phyloP scores from a whole-genome alignment of 768 basidiomycete genomes.

The Lentinula aciculospora region DNA sequence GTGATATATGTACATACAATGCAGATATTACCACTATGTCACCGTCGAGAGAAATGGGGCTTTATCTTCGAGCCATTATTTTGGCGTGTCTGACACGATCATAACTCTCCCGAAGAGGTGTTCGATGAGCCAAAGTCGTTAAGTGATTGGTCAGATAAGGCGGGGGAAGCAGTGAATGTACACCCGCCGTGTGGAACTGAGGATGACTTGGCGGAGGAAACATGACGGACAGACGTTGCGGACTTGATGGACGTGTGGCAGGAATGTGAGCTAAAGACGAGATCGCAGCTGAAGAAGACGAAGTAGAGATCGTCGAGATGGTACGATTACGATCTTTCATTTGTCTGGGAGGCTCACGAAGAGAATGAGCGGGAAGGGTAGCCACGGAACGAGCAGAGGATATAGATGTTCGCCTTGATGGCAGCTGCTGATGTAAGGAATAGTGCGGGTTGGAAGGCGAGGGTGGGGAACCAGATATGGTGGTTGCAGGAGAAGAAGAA shows the following conservation, averaged over 20 bases:
- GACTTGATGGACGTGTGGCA: constrained; percentile 23
- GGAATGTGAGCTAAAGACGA: constrained; percentile 55
- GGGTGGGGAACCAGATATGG: constrained; percentile 18
- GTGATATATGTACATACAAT: neutral
- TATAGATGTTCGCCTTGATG: constrained; percentile 45
- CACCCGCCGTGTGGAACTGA: constrained; percentile 12
- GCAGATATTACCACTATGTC: neutral
- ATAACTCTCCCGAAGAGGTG: constrained; percentile 64
- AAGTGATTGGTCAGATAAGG: constrained; percentile 70
- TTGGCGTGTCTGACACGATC: constrained; percentile 63
- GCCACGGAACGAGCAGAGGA: constrained; percentile 57
- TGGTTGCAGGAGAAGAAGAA: constrained; percentile 5
- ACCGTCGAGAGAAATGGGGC: neutral
- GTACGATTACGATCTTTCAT: constrained; percentile 46
- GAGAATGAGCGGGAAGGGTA: constrained; percentile 44
- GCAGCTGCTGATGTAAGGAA: constrained; percentile 21
- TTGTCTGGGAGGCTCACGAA: constrained; percentile 23
- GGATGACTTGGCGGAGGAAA: constrained; percentile 34
- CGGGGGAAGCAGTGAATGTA: constrained; percentile 67
- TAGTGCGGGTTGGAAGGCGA: constrained; percentile 27
- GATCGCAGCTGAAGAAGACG: constrained; percentile 47
- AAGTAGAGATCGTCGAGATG: constrained; percentile 51
- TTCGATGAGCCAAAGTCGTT: constrained; percentile 58
- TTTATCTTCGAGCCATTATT: constrained; percentile 15
- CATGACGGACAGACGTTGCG: constrained; percentile 27